Evolutionary conservation across 352 stramenopile species (phyloP).

Genomic region (Proteromonas lacertae): DNA sequence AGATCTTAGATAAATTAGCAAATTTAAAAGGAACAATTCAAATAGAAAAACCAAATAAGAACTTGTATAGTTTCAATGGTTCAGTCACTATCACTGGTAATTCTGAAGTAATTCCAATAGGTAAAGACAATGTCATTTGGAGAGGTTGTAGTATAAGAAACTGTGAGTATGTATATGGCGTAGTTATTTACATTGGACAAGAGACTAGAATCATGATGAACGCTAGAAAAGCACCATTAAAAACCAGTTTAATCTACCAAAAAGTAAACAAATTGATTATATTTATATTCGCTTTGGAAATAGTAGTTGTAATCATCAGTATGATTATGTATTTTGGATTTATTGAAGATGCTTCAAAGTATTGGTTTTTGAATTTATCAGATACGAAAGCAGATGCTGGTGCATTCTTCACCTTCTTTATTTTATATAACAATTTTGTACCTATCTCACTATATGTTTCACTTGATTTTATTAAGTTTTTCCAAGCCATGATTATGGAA

Average conservation of each 20-base stretch:
- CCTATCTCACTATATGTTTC: slow-evolving; percentile 60
- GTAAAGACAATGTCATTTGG: slow-evolving; percentile 40
- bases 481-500: slow-evolving; percentile 49
- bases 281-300: slow-evolving; percentile 25
- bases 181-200: slow-evolving; percentile 45
- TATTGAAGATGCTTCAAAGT: slow-evolving; percentile 2
- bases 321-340: slow-evolving; percentile 9
- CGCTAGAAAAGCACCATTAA: slow-evolving; percentile 1
- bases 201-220: slow-evolving; percentile 62
- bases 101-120: slow-evolving; percentile 24
- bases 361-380: slow-evolving; percentile 4
- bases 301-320: slow-evolving; percentile 20
- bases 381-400: slow-evolving; percentile 1
- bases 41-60: slow-evolving; percentile 17
- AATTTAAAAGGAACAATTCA: slow-evolving; percentile 4
- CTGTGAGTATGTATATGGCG: slow-evolving; percentile 35
- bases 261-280: slow-evolving; percentile 36
- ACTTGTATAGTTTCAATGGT: slow-evolving; percentile 50
- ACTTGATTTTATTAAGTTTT: slow-evolving; percentile 46
- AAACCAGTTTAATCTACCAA: slow-evolving; percentile 15
- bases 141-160: slow-evolving; percentile 42
- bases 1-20: neutral
- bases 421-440: too few species aligned
- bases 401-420: slow-evolving; percentile 18
- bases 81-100: slow-evolving; percentile 23